Evolutionary conservation across 768 basidiomycete genomes (phyloP), one percentile per base, ranked within the genome.

Genomic region (Botryobasidium botryosum): DNA sequence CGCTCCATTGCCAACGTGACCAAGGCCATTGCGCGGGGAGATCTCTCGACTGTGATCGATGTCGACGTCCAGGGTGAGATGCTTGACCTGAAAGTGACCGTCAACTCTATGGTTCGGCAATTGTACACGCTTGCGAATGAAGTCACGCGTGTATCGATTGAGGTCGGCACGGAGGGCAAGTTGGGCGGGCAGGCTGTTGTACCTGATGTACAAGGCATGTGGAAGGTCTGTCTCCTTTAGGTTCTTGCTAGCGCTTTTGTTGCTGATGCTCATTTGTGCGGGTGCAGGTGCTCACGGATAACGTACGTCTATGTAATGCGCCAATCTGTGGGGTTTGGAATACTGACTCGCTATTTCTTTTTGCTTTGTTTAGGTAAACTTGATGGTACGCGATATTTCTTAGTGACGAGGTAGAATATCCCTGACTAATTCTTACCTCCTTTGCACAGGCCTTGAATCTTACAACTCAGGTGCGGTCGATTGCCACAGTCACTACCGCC

Each of bases 1-100:
- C 79, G 92, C 45, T 83, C 81, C 40, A 90, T 90, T 54, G 85
- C 88, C 1, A 72, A 82, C 53, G 92, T 97, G 32, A 96, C 92
- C 18, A 91, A 87, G 60, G 92, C 91, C 10, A 90, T 97, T 31
- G 88, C 91, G 2, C 70, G 75, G 28, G 92, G 92, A 24, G 90
- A 97, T 59, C 67, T 97, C 58, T 87, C 82, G 6, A 83, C 88
- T 66, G 88, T 62, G 35, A 66, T 68, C 47, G 60, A 62, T 29
- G 65, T 68, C 33, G 60, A 64, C 40, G 65, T 63, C 20, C 59
- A 62, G 33, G 66, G 66, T 4, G 66, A 68, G 47, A 64, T 68
- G 41, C 61, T 62, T 8, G 63, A 66, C 40, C 55, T 68, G 48
- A 68, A 64, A 53, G 57, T 52, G 26, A 59, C 59, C 24, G 60